Percentiles rank a stretch among this genome's conserved stretches.
phyloP scores from a whole-genome alignment of 148 eudicot genomes.

The Talinum fruticosum region DNA sequence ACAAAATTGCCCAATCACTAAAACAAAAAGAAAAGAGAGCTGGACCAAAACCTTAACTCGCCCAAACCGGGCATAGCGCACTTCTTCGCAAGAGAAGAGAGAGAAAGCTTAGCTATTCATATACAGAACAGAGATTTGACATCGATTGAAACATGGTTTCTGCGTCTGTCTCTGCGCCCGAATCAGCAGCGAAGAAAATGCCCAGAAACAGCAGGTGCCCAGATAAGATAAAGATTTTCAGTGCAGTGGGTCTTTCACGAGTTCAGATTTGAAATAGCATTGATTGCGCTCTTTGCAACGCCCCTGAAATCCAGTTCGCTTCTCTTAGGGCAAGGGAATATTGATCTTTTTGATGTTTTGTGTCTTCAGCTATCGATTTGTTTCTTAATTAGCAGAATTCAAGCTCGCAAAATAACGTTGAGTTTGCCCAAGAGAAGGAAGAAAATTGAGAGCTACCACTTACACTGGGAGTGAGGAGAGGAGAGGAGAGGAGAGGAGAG shows the following conservation, averaged over 20 bases:
- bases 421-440: not conserved
- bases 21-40: not conserved
- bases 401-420: not conserved
- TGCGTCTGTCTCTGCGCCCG: not conserved
- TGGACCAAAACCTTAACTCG: conserved; percentile 13
- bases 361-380: not conserved
- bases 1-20: not conserved
- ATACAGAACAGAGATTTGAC: not conserved
- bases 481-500: not conserved
- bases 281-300: not conserved
- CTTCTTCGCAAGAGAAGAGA: not conserved
- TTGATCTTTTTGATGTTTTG: not conserved
- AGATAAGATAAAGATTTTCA: not conserved
- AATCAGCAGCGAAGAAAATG: conserved; percentile 1
- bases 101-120: not conserved
- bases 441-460: not conserved
- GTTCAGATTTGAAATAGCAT: not conserved
- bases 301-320: not conserved
- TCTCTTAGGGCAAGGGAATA: not conserved
- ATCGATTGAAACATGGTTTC: not conserved
- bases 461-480: not conserved
- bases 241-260: not conserved
- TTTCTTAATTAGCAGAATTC: too few relatives aligned
- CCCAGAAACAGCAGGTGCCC: conserved; percentile 12
- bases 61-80: not conserved